phyloP scores from a whole-genome alignment of 2,329 filamentous ascomycete genomes.

The Pseudogymnoascus sp. region DNA sequence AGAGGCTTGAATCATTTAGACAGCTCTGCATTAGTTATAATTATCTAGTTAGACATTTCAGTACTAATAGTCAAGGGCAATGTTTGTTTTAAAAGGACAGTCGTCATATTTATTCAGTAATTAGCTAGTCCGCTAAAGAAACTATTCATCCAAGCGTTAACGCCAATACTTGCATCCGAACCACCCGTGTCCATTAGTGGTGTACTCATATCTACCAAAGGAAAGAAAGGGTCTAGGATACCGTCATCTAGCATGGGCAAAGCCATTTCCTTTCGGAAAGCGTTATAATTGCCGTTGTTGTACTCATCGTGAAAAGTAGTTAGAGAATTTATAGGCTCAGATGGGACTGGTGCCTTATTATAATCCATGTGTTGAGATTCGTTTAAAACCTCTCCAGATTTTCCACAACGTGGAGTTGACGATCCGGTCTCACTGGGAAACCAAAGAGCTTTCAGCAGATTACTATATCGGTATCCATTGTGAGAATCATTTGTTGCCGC shows the following conservation, averaged over 20 bases:
- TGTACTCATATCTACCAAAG: neutral
- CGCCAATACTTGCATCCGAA: neutral
- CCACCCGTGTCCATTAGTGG: neutral
- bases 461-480: constrained; percentile 6
- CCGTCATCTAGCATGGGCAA: neutral
- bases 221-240: neutral
- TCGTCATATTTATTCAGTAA: neutral
- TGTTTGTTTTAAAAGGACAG: neutral
- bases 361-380: neutral
- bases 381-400: neutral
- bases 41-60: neutral
- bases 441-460: constrained; percentile 5
- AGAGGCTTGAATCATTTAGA: neutral
- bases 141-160: neutral
- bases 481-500: neutral
- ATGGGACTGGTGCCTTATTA: neutral
- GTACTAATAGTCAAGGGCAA: neutral
- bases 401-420: neutral
- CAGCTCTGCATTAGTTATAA: neutral
- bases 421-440: neutral
- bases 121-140: neutral
- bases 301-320: neutral
- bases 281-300: neutral
- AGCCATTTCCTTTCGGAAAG: neutral
- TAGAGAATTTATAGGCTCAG: neutral